phyloP scores from a whole-genome alignment of 2,329 filamentous ascomycete species.

The Coniochaeta pulveracea region DNA sequence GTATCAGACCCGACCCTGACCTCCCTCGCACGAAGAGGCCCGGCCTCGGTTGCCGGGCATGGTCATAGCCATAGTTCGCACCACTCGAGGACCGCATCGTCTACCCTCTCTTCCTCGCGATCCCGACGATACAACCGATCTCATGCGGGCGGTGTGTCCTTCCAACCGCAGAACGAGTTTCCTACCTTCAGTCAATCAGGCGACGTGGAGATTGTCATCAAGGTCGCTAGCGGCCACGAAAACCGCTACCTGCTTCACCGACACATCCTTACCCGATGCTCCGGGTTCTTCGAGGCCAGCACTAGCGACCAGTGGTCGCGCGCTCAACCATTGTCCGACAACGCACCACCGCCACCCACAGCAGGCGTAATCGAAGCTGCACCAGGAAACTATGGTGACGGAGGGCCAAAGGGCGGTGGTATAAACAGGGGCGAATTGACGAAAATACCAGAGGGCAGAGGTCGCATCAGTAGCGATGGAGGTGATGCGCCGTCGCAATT shows the following conservation, averaged over 20 bases:
- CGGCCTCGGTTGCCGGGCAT: constrained; percentile 19
- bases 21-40: constrained; percentile 20
- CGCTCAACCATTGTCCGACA: constrained; percentile 17
- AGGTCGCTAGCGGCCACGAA: constrained; percentile 52
- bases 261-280: constrained; percentile 79
- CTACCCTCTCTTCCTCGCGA: constrained; percentile 16
- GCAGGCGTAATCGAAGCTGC: constrained; percentile 13
- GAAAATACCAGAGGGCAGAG: constrained; percentile 37
- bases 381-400: constrained; percentile 5
- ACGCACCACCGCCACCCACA: constrained; percentile 20
- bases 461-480: constrained; percentile 21
- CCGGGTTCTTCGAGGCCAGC: constrained; percentile 85
- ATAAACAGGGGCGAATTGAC: constrained; percentile 32
- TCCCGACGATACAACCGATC: constrained; percentile 61
- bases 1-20: constrained; percentile 19
- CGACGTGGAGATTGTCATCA: constrained; percentile 82
- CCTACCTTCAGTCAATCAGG: constrained; percentile 83
- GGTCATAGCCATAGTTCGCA: constrained; percentile 11
- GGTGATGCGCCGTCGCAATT: constrained; percentile 19
- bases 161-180: constrained; percentile 77
- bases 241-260: constrained; percentile 80
- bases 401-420: background rate
- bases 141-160: constrained; percentile 60
- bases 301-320: constrained; percentile 69
- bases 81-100: constrained; percentile 10